phyloP scores from a whole-genome alignment of 345 rosid species.

The Salix suchowensis region DNA sequence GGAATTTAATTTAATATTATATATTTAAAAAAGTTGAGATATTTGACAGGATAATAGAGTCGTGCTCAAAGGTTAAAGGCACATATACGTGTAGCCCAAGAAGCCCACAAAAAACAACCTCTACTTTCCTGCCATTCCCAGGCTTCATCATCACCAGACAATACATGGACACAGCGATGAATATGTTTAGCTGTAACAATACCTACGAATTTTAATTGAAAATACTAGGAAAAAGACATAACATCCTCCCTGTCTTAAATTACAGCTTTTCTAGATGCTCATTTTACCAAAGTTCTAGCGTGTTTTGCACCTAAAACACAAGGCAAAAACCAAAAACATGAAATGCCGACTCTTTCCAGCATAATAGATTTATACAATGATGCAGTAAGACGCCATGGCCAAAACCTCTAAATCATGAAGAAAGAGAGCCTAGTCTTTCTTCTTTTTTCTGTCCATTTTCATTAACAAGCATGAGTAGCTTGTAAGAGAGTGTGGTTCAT shows the following conservation, averaged over 20 bases:
- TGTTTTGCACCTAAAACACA: background rate
- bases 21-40: no score
- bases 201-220: background rate
- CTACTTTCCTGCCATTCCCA: background rate
- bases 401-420: conserved; percentile 13
- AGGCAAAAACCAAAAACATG: background rate
- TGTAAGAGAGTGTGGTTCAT: conserved; percentile 25
- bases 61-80: no score
- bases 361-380: background rate
- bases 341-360: background rate
- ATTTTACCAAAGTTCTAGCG: background rate
- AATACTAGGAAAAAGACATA: background rate
- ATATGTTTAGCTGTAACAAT: background rate
- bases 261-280: background rate
- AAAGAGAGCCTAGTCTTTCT: background rate
- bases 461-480: conserved; percentile 5
- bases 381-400: background rate
- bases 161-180: background rate
- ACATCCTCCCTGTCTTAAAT: background rate
- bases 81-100: no score
- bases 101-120: no score
- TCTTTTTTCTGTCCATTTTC: background rate
- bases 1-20: no score
- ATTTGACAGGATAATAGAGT: no score
- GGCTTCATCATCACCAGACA: background rate